Evolutionary conservation across 768 basidiomycete species (phyloP), one percentile per base, ranked within the genome.

Genomic region (Tricholoma sp.): DNA sequence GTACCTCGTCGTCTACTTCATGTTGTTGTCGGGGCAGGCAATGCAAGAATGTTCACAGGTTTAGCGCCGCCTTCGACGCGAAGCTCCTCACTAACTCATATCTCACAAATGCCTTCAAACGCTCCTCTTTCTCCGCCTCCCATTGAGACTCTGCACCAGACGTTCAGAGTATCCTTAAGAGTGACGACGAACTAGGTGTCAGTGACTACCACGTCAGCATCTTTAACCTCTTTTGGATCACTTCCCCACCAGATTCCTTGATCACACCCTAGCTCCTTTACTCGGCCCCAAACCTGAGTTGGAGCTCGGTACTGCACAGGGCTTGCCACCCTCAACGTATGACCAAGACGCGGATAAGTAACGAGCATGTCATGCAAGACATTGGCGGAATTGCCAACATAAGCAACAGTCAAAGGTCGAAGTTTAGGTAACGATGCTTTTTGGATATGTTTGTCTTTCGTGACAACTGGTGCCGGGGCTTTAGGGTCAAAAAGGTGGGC

Each of bases 351-450:
- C 32, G 95, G 96, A 67, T 88, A 91, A 6, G 93, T 86, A 62
- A 98, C 96, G 29, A 98, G 85, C 91, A 98, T 94, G 71, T 98
- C 97, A 70, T 98, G 91, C 56, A 97, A 76, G 50, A 99, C 92
- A 67, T 98, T 99, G 50, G 94, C 89, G 21, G 88, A 87, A 74
- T 98, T 96, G 7, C 96, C 96, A 56, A 98, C 83, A 70, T 94
- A 99, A 8, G 94, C 89, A 53, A 98, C 75, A 0, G 94, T 98
- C 57, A 98, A 79, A 0, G 94, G 88, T 1, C 81, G 82, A 24
- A 98, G 78, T 1, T 74, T 70, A 2, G 82, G 76, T 1, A 88
- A 58, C 4, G 61, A 19, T 5, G 46, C 43, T 41, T 47, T 21
- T 37, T 24, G 37, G 22, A 58, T n/a, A 41, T 57, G 50, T 65